Percentiles rank a stretch among this genome's conserved stretches.
phyloP scores from a whole-genome alignment of 148 eudicot species.

The Salicornia ramosissima region DNA sequence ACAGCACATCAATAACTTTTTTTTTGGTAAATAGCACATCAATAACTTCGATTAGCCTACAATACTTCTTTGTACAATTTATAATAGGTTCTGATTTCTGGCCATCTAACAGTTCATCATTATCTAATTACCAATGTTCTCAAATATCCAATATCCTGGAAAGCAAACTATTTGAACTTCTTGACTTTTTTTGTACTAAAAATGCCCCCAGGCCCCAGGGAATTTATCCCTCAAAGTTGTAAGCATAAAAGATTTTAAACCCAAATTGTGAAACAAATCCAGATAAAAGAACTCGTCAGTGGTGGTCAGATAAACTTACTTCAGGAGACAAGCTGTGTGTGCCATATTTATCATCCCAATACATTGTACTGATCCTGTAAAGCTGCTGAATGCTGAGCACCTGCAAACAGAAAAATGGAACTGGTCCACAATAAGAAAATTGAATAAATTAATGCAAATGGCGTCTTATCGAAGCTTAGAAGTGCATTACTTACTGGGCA shows the following conservation, averaged over 20 bases:
- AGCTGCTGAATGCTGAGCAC: slow-evolving; percentile 88
- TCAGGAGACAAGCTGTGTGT: slow-evolving; percentile 85
- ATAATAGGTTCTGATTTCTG: not conserved
- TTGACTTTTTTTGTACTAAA: not conserved
- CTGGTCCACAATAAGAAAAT: slow-evolving; percentile 22
- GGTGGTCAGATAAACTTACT: slow-evolving; percentile 43
- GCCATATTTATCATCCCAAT: slow-evolving; percentile 96
- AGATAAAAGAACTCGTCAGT: no score
- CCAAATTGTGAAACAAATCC: not conserved
- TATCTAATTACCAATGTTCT: not conserved
- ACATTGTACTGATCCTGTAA: slow-evolving; percentile 92
- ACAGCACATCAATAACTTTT: not conserved
- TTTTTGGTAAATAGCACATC: no score
- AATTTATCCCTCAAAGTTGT: not conserved
- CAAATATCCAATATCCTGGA: not conserved
- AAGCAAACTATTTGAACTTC: not conserved
- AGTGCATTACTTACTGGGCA: slow-evolving; percentile 65
- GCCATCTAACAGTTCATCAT: not conserved
- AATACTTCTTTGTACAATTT: no score
- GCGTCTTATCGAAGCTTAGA: slow-evolving; percentile 15
- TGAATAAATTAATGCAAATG: slow-evolving; percentile 5
- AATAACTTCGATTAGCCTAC: no score
- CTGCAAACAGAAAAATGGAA: slow-evolving; percentile 34
- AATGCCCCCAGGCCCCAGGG: not conserved
- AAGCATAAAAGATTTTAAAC: not conserved